Conservation (phyloP, 1,284 basidiomycete species). For the Dichomitus squalens region DNA sequence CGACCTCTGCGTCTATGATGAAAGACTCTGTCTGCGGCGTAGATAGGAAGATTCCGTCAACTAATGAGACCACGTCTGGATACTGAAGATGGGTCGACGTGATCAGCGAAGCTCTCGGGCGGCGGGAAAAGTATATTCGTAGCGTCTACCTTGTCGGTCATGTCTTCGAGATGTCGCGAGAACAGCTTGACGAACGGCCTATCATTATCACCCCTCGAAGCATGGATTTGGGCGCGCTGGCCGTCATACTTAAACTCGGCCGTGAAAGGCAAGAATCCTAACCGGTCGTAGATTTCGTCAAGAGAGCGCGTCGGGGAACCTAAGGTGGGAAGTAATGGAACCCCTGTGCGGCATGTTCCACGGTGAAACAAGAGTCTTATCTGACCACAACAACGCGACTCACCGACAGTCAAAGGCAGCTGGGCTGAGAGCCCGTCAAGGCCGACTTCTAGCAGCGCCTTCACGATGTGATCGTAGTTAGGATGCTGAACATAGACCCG, state of each 20-base stretch:
- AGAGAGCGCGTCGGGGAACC: slow-evolving; percentile 87
- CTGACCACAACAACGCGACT: slow-evolving; percentile 28
- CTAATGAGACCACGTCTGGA: slow-evolving; percentile 78
- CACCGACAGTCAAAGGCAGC: slow-evolving; percentile 79
- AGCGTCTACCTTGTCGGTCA: slow-evolving; percentile 76
- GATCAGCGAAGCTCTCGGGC: slow-evolving; percentile 14
- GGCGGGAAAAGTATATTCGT: slow-evolving; percentile 5
- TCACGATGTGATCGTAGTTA: slow-evolving; percentile 80
- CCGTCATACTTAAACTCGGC: slow-evolving; percentile 95
- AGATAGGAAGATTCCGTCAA: slow-evolving; percentile 48
- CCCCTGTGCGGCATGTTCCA: slow-evolving; percentile 42
- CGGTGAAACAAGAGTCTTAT: slow-evolving; percentile 1
- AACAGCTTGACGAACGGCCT: slow-evolving; percentile 71
- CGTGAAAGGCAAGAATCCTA: slow-evolving; percentile 77
- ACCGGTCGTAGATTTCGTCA: slow-evolving; percentile 77
- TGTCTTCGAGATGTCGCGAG: slow-evolving; percentile 89
- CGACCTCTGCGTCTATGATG: slow-evolving; percentile 88
- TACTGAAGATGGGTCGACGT: slow-evolving; percentile 56
- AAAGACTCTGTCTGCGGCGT: slow-evolving; percentile 63
- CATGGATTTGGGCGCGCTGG: slow-evolving; percentile 87
- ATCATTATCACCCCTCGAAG: slow-evolving; percentile 46
- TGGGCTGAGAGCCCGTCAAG: slow-evolving; percentile 61
- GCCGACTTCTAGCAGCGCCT: slow-evolving; percentile 64
- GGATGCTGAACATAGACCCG: slow-evolving; percentile 88
- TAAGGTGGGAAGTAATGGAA: slow-evolving; percentile 72